Evolutionary conservation across 257 asterid genomes (phyloP).

Genomic region (Coffea canephora): DNA sequence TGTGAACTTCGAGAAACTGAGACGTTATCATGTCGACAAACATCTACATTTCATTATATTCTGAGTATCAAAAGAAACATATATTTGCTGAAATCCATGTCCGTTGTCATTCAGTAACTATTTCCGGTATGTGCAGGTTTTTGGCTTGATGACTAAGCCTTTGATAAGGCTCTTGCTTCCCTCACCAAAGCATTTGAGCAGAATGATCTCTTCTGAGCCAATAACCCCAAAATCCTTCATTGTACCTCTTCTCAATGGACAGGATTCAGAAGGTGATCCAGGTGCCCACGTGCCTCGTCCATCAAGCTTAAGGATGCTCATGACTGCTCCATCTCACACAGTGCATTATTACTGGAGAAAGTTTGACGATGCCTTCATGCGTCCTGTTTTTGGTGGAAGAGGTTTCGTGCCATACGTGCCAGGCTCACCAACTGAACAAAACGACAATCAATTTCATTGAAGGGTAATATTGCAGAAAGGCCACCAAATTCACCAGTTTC

Average conservation of each 20-base stretch:
- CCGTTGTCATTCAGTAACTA: background rate
- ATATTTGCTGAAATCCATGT: background rate
- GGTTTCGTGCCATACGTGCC: constrained; percentile 87
- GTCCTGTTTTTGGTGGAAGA: constrained; percentile 96
- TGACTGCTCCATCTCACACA: constrained; percentile 66
- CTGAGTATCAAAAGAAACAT: background rate
- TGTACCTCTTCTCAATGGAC: constrained; percentile 67
- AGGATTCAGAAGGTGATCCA: constrained; percentile 39
- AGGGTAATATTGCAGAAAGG: constrained; percentile 18
- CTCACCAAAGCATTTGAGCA: constrained; percentile 43
- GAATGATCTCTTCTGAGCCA: constrained; percentile 68
- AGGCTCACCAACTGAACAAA: constrained; percentile 78
- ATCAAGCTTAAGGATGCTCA: constrained; percentile 74
- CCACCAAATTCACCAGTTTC: background rate
- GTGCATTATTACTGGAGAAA: constrained; percentile 94
- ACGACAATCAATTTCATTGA: constrained; percentile 28
- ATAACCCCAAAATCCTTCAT: constrained; percentile 55
- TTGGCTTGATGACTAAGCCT: constrained; percentile 89
- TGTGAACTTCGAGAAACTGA: background rate
- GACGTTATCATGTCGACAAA: background rate
- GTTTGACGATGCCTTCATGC: constrained; percentile 87
- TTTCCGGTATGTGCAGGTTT: constrained; percentile 50
- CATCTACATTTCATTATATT: background rate
- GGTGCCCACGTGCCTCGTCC: constrained; percentile 58
- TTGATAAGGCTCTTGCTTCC: constrained; percentile 61